A percentile compares a stretch with the other conserved stretches of the same genome.
These are phyloP conservation scores for Syncephalastrum monosporum DNA, from an alignment of 371 early-diverging fungal genomes.

Conservation along the genomic window DNA sequence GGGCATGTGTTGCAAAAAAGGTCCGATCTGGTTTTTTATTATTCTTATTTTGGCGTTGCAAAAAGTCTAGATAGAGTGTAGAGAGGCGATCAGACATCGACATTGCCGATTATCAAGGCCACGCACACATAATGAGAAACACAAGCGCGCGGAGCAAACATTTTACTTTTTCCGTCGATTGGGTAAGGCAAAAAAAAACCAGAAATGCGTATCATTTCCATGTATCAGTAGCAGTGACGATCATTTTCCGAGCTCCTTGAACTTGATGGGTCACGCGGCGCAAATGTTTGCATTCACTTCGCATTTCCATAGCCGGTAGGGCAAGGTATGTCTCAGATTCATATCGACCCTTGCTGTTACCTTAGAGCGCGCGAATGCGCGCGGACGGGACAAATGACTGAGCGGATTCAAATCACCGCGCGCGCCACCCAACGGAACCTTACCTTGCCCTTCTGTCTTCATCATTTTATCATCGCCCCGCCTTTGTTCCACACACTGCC, in stretches of 20 bases:
- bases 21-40: constrained; percentile 8
- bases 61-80: neutral
- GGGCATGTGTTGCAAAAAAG: neutral
- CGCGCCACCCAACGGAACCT: neutral
- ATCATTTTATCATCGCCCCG: constrained; percentile 1
- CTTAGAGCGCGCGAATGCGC: neutral
- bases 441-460: neutral
- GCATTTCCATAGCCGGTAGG: no score
- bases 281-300: no score
- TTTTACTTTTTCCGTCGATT: no score
- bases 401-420: neutral
- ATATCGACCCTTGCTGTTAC: neutral
- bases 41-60: neutral
- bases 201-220: no score
- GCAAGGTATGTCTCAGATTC: neutral
- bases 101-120: no score
- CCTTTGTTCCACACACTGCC: constrained; percentile 5
- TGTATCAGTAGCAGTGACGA: no score
- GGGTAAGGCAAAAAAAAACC: no score
- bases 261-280: no score
- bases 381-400: neutral
- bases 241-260: no score
- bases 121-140: constrained; percentile 1
- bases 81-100: no score
- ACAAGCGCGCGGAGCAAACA: no score